phyloP scores from a whole-genome alignment of 164 flowering plant genomes.

The Berberis vulgaris region DNA sequence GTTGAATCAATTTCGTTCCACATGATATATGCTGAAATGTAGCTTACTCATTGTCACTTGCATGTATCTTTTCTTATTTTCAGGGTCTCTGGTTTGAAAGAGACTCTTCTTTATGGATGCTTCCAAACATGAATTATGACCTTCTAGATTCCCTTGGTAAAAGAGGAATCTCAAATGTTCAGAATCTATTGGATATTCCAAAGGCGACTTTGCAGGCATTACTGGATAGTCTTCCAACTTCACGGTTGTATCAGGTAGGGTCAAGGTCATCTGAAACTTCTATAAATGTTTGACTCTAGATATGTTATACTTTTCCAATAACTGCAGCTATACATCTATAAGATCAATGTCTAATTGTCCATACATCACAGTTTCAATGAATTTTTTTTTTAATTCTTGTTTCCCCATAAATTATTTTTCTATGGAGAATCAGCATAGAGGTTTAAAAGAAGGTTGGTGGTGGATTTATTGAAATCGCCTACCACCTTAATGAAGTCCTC shows the following conservation, averaged over 20 bases:
- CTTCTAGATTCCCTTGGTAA: constrained; percentile 35
- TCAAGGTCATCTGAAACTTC: neutral
- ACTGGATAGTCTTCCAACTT: constrained; percentile 33
- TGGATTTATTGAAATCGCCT: too few species aligned
- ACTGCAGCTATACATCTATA: too few species aligned
- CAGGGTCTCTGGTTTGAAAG: constrained; percentile 77
- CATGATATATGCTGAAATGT: neutral
- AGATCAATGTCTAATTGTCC: too few species aligned
- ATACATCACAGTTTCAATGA: too few species aligned
- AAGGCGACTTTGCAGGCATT: constrained; percentile 35
- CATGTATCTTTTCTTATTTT: constrained; percentile 6
- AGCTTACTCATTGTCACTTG: neutral
- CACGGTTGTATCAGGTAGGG: constrained; percentile 58
- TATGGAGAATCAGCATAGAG: too few species aligned
- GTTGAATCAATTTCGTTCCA: too few species aligned
- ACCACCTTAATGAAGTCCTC: too few species aligned
- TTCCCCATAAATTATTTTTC: too few species aligned
- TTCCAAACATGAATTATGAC: constrained; percentile 77
- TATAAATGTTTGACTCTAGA: neutral
- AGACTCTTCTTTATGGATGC: constrained; percentile 74
- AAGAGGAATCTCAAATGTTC: constrained; percentile 52
- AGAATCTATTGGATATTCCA: constrained; percentile 58
- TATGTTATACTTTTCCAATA: neutral
- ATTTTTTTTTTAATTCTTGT: too few species aligned
- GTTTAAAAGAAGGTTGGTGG: too few species aligned